A percentile compares a stretch with the other conserved stretches of the same genome.
phyloP scores from a whole-genome alignment of 2,329 filamentous ascomycete species.

The Bipolaris sorokiniana region DNA sequence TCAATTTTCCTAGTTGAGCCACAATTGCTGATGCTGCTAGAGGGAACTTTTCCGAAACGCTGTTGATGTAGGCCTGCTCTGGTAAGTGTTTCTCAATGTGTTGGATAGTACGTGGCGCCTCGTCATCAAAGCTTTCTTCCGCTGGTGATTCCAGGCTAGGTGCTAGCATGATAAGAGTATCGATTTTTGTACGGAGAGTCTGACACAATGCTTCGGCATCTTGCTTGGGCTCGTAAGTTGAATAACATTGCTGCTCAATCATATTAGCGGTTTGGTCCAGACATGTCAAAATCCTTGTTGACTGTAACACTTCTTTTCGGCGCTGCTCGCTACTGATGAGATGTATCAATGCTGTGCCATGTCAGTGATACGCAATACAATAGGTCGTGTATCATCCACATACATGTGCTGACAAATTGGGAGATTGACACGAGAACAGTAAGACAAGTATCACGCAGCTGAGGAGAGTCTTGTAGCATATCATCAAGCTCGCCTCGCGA shows the following conservation, averaged over 20 bases:
- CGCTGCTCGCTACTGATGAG: not conserved
- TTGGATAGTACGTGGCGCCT: conserved; percentile 8
- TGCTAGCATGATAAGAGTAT: conserved; percentile 10
- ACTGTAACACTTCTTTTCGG: not conserved
- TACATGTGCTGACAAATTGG: conserved; percentile 1
- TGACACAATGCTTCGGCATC: not conserved
- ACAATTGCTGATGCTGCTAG: conserved; percentile 4
- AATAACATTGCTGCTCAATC: not conserved
- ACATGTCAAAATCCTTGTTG: not conserved
- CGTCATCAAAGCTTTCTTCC: conserved; percentile 1
- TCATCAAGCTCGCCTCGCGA: not conserved
- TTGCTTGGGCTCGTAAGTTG: not conserved
- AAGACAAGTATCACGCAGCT: not conserved
- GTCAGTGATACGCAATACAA: not conserved
- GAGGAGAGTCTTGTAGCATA: not conserved
- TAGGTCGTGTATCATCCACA: not conserved
- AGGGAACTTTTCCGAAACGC: conserved; percentile 11
- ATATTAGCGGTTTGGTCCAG: not conserved
- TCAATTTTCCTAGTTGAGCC: conserved; percentile 6
- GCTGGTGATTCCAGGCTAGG: conserved; percentile 10
- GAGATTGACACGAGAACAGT: not conserved
- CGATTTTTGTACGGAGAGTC: conserved; percentile 8
- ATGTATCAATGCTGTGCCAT: not conserved
- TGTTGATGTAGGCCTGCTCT: conserved; percentile 12
- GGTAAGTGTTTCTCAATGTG: conserved; percentile 1